Evolutionary conservation across 257 asterid species (phyloP), one percentile per base, ranked within the genome.

Genomic region (Gentiana dahurica): DNA sequence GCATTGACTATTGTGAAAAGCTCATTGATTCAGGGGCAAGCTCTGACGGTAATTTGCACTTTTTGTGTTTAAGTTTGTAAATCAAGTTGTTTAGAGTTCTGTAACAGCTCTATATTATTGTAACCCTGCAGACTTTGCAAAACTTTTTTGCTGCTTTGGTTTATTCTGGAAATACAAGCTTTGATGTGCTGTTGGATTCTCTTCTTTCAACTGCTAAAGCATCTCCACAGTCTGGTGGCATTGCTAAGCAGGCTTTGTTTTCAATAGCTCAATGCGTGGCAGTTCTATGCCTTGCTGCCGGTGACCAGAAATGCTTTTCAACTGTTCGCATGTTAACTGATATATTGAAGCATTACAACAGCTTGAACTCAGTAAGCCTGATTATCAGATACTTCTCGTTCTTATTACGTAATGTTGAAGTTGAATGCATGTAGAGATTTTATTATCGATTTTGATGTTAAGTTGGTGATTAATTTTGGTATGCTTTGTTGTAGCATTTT

Each of bases 251-350:
- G 82, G 97, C 99, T 67, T 73, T 92, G 49, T 92, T 84, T 77
- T 89, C 97, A 9, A 78, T 86, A 60, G 99, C 97, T 54, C 90
- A 80, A 74, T 92, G 99, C 71, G 95, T 92, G 68, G 99, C 99
- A 51, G 99, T 88, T 71, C 94, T 92, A 64, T 88, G 95, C 74
- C 95, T 92, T 75, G 97, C 95, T 63, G 97, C 95, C 2, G 99
- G 95, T 50, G 79, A 80, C 55, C 49, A 70, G 54, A 83, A 86
- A 61, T 86, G 94, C 68, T 85, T 81, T 54, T 75, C 94, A 36
- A 92, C 97, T 34, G 97, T 92, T 59, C 72, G 77, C 49, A 92
- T 92, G 99, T 94, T 92, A 53, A 92, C 95, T 13, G 85, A 86
- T 61, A 85, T 89, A 71, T 68, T 92, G 81, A 92, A 79, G 74